phyloP scores from a whole-genome alignment of 2,329 filamentous ascomycete genomes.

The Aspergillus novoparasiticus region DNA sequence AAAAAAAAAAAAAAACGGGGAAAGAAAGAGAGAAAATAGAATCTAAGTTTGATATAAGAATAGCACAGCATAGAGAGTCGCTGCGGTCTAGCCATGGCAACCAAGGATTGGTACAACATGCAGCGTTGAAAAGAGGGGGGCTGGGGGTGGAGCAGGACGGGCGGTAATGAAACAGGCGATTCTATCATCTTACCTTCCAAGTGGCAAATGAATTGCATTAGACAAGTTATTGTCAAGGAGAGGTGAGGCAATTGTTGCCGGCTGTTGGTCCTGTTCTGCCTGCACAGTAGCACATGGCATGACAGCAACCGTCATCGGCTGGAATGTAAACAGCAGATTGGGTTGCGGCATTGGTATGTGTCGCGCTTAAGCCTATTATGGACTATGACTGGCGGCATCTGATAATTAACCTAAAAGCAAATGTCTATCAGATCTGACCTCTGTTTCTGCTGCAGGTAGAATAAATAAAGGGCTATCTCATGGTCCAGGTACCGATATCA shows the following conservation, averaged over 20 bases:
- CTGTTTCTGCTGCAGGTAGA: background rate
- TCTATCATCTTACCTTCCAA: background rate
- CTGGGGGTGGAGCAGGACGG: constrained; percentile 17
- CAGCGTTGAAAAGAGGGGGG: constrained; percentile 14
- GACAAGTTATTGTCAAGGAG: constrained; percentile 5
- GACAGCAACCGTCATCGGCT: background rate
- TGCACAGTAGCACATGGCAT: background rate
- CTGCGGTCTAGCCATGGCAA: background rate
- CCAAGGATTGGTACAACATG: background rate
- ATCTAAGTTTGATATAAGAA: background rate
- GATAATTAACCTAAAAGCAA: background rate
- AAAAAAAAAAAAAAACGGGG: background rate
- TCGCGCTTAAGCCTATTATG: background rate
- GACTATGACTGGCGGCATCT: background rate
- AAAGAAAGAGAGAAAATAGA: background rate
- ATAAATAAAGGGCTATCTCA: background rate
- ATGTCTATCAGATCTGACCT: no score
- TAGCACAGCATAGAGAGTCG: background rate
- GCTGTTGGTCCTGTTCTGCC: background rate
- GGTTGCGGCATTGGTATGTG: background rate
- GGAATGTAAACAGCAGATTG: background rate
- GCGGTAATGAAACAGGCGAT: constrained; percentile 8
- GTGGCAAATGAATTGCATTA: background rate
- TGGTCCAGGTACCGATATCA: background rate
- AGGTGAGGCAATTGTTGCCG: background rate